Evolutionary conservation across 768 basidiomycete species (phyloP), one percentile per base, ranked within the genome.

Genomic region (Tulasnella sp.): DNA sequence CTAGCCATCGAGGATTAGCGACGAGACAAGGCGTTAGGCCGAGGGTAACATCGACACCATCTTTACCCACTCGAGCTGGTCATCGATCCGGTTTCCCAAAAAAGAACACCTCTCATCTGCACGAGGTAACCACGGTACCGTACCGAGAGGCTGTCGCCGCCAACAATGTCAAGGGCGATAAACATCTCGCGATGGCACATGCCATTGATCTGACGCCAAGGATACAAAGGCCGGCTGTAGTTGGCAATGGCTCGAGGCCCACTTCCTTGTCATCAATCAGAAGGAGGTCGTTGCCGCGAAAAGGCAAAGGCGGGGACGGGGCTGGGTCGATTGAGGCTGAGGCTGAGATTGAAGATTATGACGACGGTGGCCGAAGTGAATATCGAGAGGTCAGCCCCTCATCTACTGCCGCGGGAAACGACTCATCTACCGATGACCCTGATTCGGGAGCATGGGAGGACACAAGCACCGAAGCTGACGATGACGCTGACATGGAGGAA

Each of bases 41-140:
- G 34, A 38, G 34, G 15, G 34, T 38, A 15, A 38, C 34, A 15
- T 38, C 34, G 15, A 38, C 34, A 15, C 34, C 34, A 38, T 38
- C 34, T 7, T 15, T 38, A 5, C 34, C 34, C 34, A 15, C 15
- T 5, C 7, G 5, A 15, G 7, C 7, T 5, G 34, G 34, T 38
- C 7, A 15, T 38, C 34, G 34, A 5, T 15, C 34, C 5, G 15
- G 15, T 15, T 38, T 38, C 34, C 15, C 34, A 5, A 38, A 38
- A 38, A 38, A 38, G 34, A 38, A 38, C 15, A 38, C 56, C 5
- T 48, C 64, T 10, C 64, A 65, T 43, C 22, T 65, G 38, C 64
- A 65, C 38, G 64, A 65, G 30, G 60, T 61, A 15, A 15, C 15
- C 5, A 15, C 34, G 34, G 34, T 15, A 38, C 34, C 34, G 7